A percentile compares a stretch with the other conserved stretches of the same genome.
These are phyloP conservation scores for Phytophthora multivora DNA, from an alignment of 352 stramenopile species.

Conservation along the genomic window DNA sequence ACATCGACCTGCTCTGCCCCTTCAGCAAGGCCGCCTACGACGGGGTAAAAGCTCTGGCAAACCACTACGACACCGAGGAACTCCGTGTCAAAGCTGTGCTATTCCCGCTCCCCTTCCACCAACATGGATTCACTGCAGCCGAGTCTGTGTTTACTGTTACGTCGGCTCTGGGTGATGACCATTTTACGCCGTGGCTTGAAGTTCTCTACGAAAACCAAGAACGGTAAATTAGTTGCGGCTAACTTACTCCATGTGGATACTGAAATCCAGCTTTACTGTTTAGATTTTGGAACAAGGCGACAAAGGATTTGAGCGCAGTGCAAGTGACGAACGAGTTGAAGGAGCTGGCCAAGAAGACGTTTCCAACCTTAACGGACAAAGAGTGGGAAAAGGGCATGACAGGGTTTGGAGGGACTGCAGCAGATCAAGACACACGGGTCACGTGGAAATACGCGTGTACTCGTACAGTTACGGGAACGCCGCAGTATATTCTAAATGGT, in stretches of 20 bases:
- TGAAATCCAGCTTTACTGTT: neutral
- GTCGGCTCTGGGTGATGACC: conserved; percentile 47
- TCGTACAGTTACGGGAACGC: conserved; percentile 66
- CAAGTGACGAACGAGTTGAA: conserved; percentile 66
- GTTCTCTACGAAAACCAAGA: conserved; percentile 77
- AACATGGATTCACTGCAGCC: conserved; percentile 67
- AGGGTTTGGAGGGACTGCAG: conserved; percentile 66
- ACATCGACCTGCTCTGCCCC: conserved; percentile 79
- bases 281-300: conserved; percentile 78
- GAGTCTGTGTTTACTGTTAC: conserved; percentile 70
- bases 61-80: conserved; percentile 58
- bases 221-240: conserved; percentile 46
- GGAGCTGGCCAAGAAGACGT: conserved; percentile 61
- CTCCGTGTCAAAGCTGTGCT: conserved; percentile 68
- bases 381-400: conserved; percentile 76
- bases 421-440: conserved; percentile 52
- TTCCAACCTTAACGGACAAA: conserved; percentile 51
- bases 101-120: conserved; percentile 75
- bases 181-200: conserved; percentile 68
- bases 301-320: conserved; percentile 64
- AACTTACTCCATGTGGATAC: too few relatives aligned
- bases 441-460: conserved; percentile 82
- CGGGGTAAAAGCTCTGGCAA: conserved; percentile 65
- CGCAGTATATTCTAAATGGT: conserved; percentile 81
- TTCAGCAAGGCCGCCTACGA: conserved; percentile 67